Evolutionary conservation across 129 eudicot genomes (phyloP).

Genomic region (Flaveria trinervia): DNA sequence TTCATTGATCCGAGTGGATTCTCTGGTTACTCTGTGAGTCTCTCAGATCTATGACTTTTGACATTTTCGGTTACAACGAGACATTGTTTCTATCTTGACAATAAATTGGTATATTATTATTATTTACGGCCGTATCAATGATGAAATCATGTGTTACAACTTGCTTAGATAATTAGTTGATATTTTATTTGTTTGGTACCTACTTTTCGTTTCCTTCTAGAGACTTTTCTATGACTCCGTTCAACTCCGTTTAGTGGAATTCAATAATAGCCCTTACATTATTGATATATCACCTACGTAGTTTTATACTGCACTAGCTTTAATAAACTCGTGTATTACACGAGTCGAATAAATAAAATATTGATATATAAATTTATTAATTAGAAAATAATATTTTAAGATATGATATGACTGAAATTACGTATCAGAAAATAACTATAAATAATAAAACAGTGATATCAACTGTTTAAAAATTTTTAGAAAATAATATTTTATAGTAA

Average conservation of each 20-base stretch:
- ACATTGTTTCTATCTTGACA: not conserved
- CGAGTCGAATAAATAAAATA: too few relatives aligned
- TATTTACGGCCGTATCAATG: slow-evolving; percentile 20
- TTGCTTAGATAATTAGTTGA: not conserved
- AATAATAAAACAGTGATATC: too few relatives aligned
- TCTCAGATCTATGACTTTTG: not conserved
- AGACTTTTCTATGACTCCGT: slow-evolving; percentile 7
- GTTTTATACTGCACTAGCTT: too few relatives aligned
- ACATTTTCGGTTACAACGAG: not conserved
- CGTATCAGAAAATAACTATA: too few relatives aligned
- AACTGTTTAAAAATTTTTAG: too few relatives aligned
- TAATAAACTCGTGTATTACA: too few relatives aligned
- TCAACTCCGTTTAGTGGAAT: not conserved
- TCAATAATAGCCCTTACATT: slow-evolving; percentile 7
- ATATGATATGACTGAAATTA: too few relatives aligned
- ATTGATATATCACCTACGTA: not conserved
- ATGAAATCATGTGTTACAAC: slow-evolving; percentile 18
- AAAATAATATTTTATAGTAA: too few relatives aligned
- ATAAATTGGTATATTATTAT: not conserved
- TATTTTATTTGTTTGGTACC: not conserved
- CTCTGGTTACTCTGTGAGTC: slow-evolving; percentile 81
- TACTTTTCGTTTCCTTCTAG: slow-evolving; percentile 21
- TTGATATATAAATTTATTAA: too few relatives aligned
- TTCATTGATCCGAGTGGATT: slow-evolving; percentile 77
- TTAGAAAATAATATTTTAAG: too few relatives aligned